Conservation (phyloP, 139 green algal genomes). For the Astrephomene gubernaculifera region DNA sequence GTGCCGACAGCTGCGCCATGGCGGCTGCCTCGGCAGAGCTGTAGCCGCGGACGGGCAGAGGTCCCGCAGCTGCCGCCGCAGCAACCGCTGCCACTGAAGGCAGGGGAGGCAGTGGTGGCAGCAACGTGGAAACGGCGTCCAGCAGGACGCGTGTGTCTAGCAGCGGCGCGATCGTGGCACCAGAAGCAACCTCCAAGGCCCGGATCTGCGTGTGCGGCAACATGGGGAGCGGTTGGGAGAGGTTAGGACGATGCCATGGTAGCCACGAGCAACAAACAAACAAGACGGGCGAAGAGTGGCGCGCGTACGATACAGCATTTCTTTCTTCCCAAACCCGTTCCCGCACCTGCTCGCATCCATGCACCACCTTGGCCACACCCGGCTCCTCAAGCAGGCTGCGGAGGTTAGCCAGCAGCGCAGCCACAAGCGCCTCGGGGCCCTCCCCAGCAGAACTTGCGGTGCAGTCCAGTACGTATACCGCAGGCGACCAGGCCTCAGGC, state of each 20-base stretch:
- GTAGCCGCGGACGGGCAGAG: constrained; percentile 16
- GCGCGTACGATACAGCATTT: not conserved
- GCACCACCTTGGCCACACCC: constrained; percentile 33
- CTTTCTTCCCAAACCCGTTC: too few species aligned
- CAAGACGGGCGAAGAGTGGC: not conserved
- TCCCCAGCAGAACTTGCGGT: constrained; percentile 2
- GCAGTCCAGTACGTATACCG: constrained; percentile 30
- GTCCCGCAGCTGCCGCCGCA: not conserved
- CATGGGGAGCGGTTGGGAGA: not conserved
- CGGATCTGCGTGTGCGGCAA: not conserved
- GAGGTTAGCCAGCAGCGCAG: constrained; percentile 5
- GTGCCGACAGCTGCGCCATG: not conserved
- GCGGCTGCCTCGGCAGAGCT: constrained; percentile 11
- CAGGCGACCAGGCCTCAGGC: not conserved
- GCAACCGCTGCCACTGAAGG: not conserved
- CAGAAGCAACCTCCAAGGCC: not conserved
- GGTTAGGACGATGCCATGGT: too few species aligned
- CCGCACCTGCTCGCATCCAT: constrained; percentile 35
- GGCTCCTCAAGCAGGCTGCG: constrained; percentile 25
- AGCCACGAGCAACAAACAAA: not conserved
- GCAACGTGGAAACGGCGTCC: constrained; percentile 10
- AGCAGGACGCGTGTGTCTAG: constrained; percentile 34
- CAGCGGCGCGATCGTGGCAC: constrained; percentile 13
- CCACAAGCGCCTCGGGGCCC: constrained; percentile 2
- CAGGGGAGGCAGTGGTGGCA: constrained; percentile 31